These are phyloP conservation scores for Conringia planisiliqua DNA, from an alignment of 345 rosid species.

Conservation along the genomic window DNA sequence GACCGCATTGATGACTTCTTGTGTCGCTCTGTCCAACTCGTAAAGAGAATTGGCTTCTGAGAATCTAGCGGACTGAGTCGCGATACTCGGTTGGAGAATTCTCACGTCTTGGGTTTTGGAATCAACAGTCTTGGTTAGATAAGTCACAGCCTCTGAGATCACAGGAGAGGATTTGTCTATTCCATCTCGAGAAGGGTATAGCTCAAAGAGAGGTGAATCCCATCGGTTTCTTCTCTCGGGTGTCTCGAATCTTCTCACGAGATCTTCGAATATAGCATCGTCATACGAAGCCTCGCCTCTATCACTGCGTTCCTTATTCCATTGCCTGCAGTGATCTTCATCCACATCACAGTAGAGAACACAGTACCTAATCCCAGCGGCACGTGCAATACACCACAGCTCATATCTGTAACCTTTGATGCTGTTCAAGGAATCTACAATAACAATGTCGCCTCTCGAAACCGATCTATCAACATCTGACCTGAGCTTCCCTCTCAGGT, in stretches of 20 bases:
- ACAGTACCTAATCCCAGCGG: constrained; percentile 81
- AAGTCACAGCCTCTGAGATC: constrained; percentile 66
- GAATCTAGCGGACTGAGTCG: constrained; percentile 63
- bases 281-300: constrained; percentile 61
- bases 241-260: constrained; percentile 81
- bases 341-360: constrained; percentile 69
- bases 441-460: constrained; percentile 72
- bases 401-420: constrained; percentile 96
- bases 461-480: constrained; percentile 98
- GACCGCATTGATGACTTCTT: constrained; percentile 65
- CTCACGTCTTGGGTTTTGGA: constrained; percentile 69
- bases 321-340: constrained; percentile 58
- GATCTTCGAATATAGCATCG: constrained; percentile 69
- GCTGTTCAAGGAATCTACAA: constrained; percentile 89
- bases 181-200: constrained; percentile 55
- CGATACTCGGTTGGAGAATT: constrained; percentile 90
- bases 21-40: constrained; percentile 84
- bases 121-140: constrained; percentile 74
- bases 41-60: constrained; percentile 84
- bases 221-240: constrained; percentile 90
- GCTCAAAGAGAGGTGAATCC: constrained; percentile 93
- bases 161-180: constrained; percentile 59
- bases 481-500: constrained; percentile 82
- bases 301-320: constrained; percentile 73
- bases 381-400: constrained; percentile 95